A percentile compares a stretch with the other conserved stretches of the same genome.
Evolutionary conservation across 805 yeast genomes (phyloP).

Genomic region (Suhomyces xylopsoci): DNA sequence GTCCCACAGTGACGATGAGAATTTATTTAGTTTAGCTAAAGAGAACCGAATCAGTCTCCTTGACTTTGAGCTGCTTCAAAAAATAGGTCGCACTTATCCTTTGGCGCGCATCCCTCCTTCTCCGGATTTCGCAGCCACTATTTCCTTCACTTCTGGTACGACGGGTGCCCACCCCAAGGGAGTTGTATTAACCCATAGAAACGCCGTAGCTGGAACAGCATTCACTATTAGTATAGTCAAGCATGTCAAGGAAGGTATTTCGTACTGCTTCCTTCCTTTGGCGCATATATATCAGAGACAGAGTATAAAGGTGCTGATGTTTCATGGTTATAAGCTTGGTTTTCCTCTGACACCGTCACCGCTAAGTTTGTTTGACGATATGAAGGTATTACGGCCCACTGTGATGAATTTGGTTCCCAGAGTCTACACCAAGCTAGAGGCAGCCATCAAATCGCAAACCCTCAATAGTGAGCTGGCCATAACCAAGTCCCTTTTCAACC

Average conservation of each 20-base stretch:
- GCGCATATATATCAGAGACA: constrained; percentile 38
- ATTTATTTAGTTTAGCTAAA: constrained; percentile 13
- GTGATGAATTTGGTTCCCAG: constrained; percentile 25
- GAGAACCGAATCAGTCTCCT: constrained; percentile 20
- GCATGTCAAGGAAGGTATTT: constrained; percentile 7
- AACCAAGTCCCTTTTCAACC: constrained; percentile 6
- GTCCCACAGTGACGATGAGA: constrained; percentile 6
- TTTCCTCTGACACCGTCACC: constrained; percentile 23
- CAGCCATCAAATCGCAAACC: constrained; percentile 21
- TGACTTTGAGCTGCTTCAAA: constrained; percentile 15
- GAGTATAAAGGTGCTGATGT: constrained; percentile 17
- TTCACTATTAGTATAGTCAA: constrained; percentile 3
- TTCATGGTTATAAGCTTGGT: constrained; percentile 23
- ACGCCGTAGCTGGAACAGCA: constrained; percentile 18
- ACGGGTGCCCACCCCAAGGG: constrained; percentile 27
- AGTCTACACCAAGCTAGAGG: constrained; percentile 24
- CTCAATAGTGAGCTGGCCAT: constrained; percentile 14
- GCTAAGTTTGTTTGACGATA: constrained; percentile 21
- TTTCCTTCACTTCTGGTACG: constrained; percentile 27
- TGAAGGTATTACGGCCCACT: constrained; percentile 20
- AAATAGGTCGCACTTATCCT: constrained; percentile 20
- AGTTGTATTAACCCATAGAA: constrained; percentile 18
- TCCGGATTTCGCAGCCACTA: constrained; percentile 18
- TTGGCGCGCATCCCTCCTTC: constrained; percentile 13
- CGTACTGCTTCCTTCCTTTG: constrained; percentile 27